Evolutionary conservation across 345 rosid species (phyloP).

Genomic region (Eucalyptus lansdowneana): DNA sequence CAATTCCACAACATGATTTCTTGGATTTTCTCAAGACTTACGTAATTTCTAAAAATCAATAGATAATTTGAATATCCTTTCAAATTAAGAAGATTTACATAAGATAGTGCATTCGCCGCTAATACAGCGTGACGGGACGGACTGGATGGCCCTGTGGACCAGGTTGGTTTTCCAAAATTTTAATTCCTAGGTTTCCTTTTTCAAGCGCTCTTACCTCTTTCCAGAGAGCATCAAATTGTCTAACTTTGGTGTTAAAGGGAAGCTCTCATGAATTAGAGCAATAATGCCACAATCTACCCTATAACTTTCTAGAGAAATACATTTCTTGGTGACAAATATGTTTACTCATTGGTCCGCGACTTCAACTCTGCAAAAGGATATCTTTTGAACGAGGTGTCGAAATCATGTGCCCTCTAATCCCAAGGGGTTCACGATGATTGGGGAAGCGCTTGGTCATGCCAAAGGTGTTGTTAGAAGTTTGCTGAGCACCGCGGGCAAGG

Average conservation of each 20-base stretch:
- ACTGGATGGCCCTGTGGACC: too few species aligned
- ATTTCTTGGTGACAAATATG: background rate
- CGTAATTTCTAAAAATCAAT: too few species aligned
- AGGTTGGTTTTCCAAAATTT: too few species aligned
- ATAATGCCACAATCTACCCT: background rate
- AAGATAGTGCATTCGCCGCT: too few species aligned
- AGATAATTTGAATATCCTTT: too few species aligned
- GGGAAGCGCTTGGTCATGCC: background rate
- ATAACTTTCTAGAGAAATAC: background rate
- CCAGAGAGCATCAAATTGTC: background rate
- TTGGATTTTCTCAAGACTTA: too few species aligned
- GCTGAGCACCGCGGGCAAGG: background rate
- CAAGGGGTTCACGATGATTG: background rate
- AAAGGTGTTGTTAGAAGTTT: background rate
- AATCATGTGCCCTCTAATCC: background rate
- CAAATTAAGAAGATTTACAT: too few species aligned
- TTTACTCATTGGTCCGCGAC: background rate
- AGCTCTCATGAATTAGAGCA: background rate
- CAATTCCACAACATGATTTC: too few species aligned
- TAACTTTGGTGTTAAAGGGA: background rate
- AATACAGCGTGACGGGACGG: fast-evolving
- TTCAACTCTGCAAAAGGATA: background rate
- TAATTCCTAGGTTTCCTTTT: too few species aligned
- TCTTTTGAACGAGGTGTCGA: background rate
- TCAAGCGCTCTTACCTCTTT: background rate